Evolutionary conservation across 2,329 filamentous ascomycete species (phyloP).

Genomic region (Colletotrichum eremochloae): DNA sequence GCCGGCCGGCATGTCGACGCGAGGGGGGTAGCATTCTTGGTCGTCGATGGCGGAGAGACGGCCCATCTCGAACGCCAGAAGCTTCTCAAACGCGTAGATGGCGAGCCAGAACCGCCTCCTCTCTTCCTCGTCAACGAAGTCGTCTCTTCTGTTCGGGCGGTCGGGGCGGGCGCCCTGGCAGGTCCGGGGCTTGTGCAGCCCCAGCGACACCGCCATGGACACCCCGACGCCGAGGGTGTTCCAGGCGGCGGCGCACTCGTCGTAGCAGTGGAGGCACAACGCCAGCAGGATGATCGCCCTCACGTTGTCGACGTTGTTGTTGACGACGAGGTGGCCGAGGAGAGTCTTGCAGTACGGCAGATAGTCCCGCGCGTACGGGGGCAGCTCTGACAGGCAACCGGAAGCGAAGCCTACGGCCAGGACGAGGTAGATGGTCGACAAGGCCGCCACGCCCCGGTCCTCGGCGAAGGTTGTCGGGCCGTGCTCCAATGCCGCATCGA

Average conservation of each 20-base stretch:
- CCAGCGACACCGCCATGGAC: conserved; percentile 46
- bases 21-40: conserved; percentile 24
- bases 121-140: conserved; percentile 18
- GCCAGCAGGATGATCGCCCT: conserved; percentile 44
- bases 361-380: conserved; percentile 18
- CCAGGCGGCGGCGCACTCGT: conserved; percentile 46
- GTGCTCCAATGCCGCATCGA: conserved; percentile 18
- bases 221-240: conserved; percentile 45
- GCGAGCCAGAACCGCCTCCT: conserved; percentile 25
- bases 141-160: background rate
- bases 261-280: conserved; percentile 41
- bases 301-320: conserved; percentile 42
- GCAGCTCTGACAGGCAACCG: background rate
- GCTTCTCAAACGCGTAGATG: conserved; percentile 30
- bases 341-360: conserved; percentile 43
- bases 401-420: conserved; percentile 27
- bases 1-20: conserved; percentile 5
- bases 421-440: conserved; percentile 27
- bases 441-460: conserved; percentile 5
- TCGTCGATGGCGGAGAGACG: conserved; percentile 34
- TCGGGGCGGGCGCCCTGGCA: background rate
- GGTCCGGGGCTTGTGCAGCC: conserved; percentile 43
- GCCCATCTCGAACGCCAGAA: conserved; percentile 34
- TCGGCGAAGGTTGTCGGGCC: conserved; percentile 17
- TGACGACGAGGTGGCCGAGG: conserved; percentile 42